phyloP scores from a whole-genome alignment of 1,284 basidiomycete species.

The Irpex lacteus region DNA sequence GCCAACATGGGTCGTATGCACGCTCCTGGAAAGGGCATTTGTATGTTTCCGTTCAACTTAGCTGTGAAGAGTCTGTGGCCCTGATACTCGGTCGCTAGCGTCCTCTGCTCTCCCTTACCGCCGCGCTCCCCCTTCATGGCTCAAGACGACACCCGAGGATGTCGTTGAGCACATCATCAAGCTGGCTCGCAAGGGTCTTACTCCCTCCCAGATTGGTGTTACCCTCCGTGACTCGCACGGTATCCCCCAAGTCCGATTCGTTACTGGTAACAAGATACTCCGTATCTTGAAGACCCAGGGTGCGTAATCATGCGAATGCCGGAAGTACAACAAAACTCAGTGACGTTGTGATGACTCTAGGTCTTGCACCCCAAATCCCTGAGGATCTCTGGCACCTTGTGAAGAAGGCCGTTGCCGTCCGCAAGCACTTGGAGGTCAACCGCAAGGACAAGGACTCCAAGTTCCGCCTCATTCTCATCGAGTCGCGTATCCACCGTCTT shows the following conservation, averaged over 20 bases:
- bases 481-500: slow-evolving; percentile 97
- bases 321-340: not conserved
- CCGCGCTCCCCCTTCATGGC: slow-evolving; percentile 93
- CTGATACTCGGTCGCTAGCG: slow-evolving; percentile 41
- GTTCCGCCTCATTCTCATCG: slow-evolving; percentile 97
- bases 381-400: slow-evolving; percentile 99
- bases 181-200: slow-evolving; percentile 96
- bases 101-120: slow-evolving; percentile 98
- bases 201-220: slow-evolving; percentile 98
- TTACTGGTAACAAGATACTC: slow-evolving; percentile 99
- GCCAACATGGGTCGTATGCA: slow-evolving; percentile 89
- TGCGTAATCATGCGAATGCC: slow-evolving; percentile 37
- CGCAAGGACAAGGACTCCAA: slow-evolving; percentile 99
- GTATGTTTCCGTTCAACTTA: slow-evolving; percentile 43
- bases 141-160: slow-evolving; percentile 95
- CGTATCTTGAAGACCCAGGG: slow-evolving; percentile 96
- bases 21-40: slow-evolving; percentile 98
- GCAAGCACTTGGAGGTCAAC: slow-evolving; percentile 99
- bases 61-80: not conserved
- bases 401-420: slow-evolving; percentile 99
- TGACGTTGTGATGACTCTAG: slow-evolving; percentile 36
- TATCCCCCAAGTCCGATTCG: slow-evolving; percentile 95
- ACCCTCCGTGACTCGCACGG: slow-evolving; percentile 98
- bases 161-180: slow-evolving; percentile 97
- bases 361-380: slow-evolving; percentile 95